phyloP scores from a whole-genome alignment of 345 rosid species.

The Camelina neglecta region DNA sequence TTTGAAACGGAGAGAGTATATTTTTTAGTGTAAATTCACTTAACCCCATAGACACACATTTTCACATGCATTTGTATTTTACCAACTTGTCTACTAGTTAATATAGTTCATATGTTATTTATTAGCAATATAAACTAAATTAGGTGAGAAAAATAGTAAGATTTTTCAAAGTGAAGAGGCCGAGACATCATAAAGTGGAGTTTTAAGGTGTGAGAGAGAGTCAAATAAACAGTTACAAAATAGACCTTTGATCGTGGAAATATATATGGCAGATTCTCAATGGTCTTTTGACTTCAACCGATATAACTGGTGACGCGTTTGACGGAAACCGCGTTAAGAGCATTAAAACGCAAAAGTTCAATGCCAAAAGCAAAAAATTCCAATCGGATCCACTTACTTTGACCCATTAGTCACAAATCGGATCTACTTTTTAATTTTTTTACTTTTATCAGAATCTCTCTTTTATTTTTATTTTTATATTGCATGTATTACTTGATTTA shows the following conservation, averaged over 20 bases:
- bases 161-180: neutral
- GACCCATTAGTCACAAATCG: slow-evolving; percentile 16
- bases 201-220: neutral
- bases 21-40: neutral
- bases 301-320: slow-evolving; percentile 24
- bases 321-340: slow-evolving; percentile 38
- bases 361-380: slow-evolving; percentile 18
- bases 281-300: slow-evolving; percentile 10
- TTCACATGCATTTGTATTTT: slow-evolving; percentile 35
- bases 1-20: no score
- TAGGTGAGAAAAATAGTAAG: neutral
- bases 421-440: neutral
- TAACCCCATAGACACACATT: slow-evolving; percentile 10
- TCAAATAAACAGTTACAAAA: neutral
- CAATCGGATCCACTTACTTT: slow-evolving; percentile 13
- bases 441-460: neutral
- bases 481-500: neutral
- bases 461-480: no score
- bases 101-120: neutral
- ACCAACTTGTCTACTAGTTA: slow-evolving; percentile 18
- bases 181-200: slow-evolving; percentile 16
- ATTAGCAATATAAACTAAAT: neutral
- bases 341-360: slow-evolving; percentile 27
- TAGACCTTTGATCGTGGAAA: neutral
- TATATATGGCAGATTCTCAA: slow-evolving; percentile 9